Conservation (phyloP, 2,329 filamentous ascomycete genomes). For the Diplocarpon rosae region DNA sequence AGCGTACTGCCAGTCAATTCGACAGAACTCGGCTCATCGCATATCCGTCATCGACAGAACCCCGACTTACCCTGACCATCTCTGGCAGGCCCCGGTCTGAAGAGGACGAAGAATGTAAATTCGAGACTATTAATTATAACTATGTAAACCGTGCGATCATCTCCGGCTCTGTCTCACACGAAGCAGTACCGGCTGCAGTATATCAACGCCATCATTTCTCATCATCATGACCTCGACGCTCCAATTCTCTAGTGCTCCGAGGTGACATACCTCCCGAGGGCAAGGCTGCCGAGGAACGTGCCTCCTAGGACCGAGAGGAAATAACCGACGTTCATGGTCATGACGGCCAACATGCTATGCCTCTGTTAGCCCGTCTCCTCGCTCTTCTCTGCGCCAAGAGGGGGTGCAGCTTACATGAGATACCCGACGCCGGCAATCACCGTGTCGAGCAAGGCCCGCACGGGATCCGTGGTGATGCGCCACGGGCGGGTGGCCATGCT, state of each 20-base stretch:
- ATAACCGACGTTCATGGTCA: conserved; percentile 82
- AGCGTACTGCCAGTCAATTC: too few relatives aligned
- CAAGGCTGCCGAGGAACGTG: conserved; percentile 74
- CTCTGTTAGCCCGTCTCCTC: too few relatives aligned
- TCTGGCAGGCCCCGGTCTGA: too few relatives aligned
- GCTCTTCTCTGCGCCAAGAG: too few relatives aligned
- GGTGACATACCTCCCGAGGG: conserved; percentile 23
- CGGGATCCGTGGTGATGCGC: conserved; percentile 69
- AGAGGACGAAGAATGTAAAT: too few relatives aligned
- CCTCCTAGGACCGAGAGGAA: conserved; percentile 70
- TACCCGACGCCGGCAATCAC: conserved; percentile 70
- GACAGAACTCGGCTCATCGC: too few relatives aligned
- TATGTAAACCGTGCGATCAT: too few relatives aligned
- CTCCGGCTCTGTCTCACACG: too few relatives aligned
- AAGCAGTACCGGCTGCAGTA: conserved; percentile 10
- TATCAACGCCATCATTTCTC: not conserved
- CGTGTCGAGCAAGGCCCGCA: conserved; percentile 60
- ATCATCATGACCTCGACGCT: not conserved
- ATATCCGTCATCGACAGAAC: too few relatives aligned
- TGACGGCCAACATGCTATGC: conserved; percentile 80
- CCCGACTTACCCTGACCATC: too few relatives aligned
- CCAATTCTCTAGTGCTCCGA: conserved; percentile 11
- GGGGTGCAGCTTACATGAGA: conserved; percentile 58
- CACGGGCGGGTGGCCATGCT: conserved; percentile 52
- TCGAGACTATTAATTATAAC: too few relatives aligned